Evolutionary conservation across 1,284 basidiomycete species (phyloP), one percentile per base, ranked within the genome.

Genomic region (Anthracocystis panici-leucophaei): DNA sequence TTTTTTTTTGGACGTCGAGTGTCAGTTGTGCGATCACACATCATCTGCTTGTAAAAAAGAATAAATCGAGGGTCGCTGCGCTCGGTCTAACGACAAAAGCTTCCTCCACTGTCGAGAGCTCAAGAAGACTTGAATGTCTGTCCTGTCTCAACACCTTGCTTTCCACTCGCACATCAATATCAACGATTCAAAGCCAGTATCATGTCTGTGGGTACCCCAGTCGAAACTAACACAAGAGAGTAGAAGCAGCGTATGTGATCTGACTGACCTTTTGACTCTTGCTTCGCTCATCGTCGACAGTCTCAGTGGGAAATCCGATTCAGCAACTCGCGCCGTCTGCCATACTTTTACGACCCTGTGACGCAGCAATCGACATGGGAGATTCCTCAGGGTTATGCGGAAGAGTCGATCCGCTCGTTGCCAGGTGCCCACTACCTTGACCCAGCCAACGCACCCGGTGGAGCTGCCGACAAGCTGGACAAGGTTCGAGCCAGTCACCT

Each of bases 401-500:
- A 80, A 20, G 79, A 81, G 44, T 66, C 80, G 25, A 76, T 82
- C 23, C 65, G 69, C 38, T 59, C 71, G 29, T 70, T 85, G 7
- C 81, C 83, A 1, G 84, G 84, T 21, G 78, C 81, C 11, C 52
- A 81, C 21, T 62, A 79, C n/a, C 77, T 83, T 21, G 66, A 77
- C 25, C 60, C 77, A 6, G 57, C 61, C 50, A 67, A 72, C 31
- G 78, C 78, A 25, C 76, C 69, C 20, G 73, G 64, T 18, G 68
- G 55, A n/a, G 61, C 61, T 12, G 58, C 53, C 18, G 79, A 87
- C 9, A 68, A 40, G 49, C 59, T 48, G 25, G 89, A 87, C 16
- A 89, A 93, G 86, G 93, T 97, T 35, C 90, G 94, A 63, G 96
- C 95, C 12, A 95, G 93, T 84, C 97, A 99, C 87, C 88, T 99